Base-by-base conservation (phyloP, 768 basidiomycete species). In the Trametes gibbosa region DNA sequence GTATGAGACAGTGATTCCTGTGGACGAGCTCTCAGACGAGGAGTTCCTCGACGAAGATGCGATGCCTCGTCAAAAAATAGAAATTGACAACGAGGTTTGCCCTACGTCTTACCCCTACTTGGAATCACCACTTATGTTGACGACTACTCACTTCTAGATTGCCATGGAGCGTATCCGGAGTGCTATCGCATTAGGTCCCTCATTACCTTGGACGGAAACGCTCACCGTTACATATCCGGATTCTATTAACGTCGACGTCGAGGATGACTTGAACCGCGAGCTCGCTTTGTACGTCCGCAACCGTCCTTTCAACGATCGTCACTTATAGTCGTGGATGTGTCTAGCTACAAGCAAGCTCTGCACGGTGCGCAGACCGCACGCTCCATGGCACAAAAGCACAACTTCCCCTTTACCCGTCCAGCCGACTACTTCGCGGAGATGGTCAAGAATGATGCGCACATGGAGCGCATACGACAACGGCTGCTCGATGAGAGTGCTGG, bases 361-460 rank as follows among this genome's bases (percentile, higher is more conserved):
- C 87, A 95, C 60, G 76, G 86, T 40, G 94, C 89, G n/a, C 83
- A 87, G 53, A 74, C 80, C 25, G 94, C 94, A 2, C 85, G 84
- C 51, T 69, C 79, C 2, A 83, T 94, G n/a, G 92, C 92, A n/a
- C 75, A 81, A 13, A 87, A 90, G 66, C 81, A 87, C 70, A 82
- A 85, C 23, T 77, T 94, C 59, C 86, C 95, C 0, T 98, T 97
- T 75, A 89, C 91, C 10, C 89, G 96, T 14, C 97, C 97, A 0
- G 66, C 84, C 0, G 96, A 98, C 74, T 98, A 95, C 72, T 98
- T 96, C 64, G 96, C 96, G 23, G 96, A 98, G 75, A 98, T 98
- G 96, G 89, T 98, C 65, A 98, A 98, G 74, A 88, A 87, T 32
- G 97, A 99, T 67, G 78, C 90, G 7, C 97, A 99, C 74, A 99